Base-by-base conservation (phyloP, 2,329 filamentous ascomycete genomes). In the Fusarium guadeloupense region DNA sequence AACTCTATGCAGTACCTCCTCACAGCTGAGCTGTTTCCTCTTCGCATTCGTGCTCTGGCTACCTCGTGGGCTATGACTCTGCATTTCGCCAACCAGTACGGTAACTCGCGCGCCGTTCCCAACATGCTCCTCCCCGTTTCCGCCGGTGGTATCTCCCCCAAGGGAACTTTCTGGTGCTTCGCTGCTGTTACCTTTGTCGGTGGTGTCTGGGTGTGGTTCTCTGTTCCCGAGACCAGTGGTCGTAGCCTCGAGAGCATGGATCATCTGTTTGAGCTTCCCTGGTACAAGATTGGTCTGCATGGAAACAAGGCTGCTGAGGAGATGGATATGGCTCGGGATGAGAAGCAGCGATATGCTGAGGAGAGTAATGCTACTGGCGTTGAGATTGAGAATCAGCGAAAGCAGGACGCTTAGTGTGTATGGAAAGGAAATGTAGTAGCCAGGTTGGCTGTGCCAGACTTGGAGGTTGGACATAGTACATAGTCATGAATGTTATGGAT, bases 131-230 rank as follows among this genome's bases (percentile, higher is more conserved):
- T 93, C 1, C 62, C 76, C 9, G 50, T 59, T 0, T 16, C 57
- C 1, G 28, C 77, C 1, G 82, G 82, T 3, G 83, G 83, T 2
- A 81, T 86, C 57, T 79, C 74, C 12, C 80, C 81, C 31, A 85
- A 82, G 55, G 91, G 91, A 0, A 93, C 90, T 0, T 93, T 93
- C 78, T 88, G 89, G 83, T 90, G 88, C 77, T 93, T 93, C 74
- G 81, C 84, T 0, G 85, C 81, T 4, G 81, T 93, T 9, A 93
- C 90, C 0, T 62, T 89, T 1, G 38, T 92, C 5, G 90, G 90
- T 23, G 85, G 88, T 4, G 26, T 82, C 4, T 93, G 89, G 88
- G 89, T 89, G 4, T 90, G 82, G 80, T 83, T 91, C 74, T 89
- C 83, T 59, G 82, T 93, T 1, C 90, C 90, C 0, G 90, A 93